Percentiles rank a stretch among this genome's conserved stretches.
Conservation (phyloP, 225 moss, liverwort and hornwort species). For the Sphagnum contortum region DNA sequence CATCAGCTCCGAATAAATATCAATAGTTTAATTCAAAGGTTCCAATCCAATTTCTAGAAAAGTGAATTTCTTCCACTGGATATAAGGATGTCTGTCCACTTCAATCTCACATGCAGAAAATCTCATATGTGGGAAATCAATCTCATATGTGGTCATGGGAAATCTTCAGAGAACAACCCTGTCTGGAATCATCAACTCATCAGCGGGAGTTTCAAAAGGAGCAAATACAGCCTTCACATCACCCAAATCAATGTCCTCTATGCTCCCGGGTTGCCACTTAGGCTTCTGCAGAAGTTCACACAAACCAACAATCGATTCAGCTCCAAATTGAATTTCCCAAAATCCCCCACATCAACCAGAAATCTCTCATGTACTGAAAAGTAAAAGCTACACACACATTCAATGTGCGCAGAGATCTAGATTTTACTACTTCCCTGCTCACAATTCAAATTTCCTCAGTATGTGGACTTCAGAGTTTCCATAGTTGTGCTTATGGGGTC, state of each 20-base stretch:
- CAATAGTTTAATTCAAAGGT: no score
- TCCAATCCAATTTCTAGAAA: no score
- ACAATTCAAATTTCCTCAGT: neutral
- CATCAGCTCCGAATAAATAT: no score
- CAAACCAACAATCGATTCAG: neutral
- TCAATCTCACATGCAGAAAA: no score
- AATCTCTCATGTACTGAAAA: neutral
- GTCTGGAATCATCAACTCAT: slow-evolving; percentile 29
- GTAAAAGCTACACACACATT: neutral
- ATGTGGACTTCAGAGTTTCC: neutral
- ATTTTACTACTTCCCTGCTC: neutral
- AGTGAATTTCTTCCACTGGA: no score
- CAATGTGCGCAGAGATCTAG: neutral
- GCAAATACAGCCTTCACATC: slow-evolving; percentile 41
- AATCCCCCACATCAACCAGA: neutral
- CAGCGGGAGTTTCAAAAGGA: slow-evolving; percentile 18
- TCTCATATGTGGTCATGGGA: no score
- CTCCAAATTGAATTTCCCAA: neutral
- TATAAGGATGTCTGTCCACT: no score
- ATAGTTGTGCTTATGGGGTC: neutral
- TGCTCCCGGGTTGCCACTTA: slow-evolving; percentile 46
- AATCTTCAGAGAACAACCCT: no score
- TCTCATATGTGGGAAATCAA: no score
- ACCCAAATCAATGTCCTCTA: slow-evolving; percentile 31
- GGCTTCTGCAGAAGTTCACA: slow-evolving; percentile 31